phyloP scores from a whole-genome alignment of 305 asterid genomes.

The Plantago rigida region DNA sequence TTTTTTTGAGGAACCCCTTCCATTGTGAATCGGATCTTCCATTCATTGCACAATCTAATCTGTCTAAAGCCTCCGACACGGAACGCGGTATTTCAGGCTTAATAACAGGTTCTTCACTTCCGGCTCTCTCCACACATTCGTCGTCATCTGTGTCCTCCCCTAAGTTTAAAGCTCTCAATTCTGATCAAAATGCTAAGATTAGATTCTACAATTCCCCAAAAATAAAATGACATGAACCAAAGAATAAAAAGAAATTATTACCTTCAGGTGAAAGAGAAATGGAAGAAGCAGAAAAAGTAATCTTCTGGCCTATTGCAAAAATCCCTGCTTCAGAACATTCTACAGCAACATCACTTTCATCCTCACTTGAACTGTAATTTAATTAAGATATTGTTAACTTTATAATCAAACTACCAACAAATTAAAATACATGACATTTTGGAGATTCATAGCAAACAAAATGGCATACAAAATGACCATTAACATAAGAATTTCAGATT shows the following conservation, averaged over 20 bases:
- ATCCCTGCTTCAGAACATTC: constrained; percentile 36
- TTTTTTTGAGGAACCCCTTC: constrained; percentile 69
- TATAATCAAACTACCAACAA: too few species aligned
- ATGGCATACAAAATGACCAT: too few species aligned
- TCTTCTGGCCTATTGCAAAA: constrained; percentile 45
- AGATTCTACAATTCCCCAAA: neutral
- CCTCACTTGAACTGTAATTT: constrained; percentile 41
- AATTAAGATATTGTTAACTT: neutral
- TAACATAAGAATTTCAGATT: too few species aligned
- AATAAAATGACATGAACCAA: constrained; percentile 4
- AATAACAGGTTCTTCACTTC: constrained; percentile 23
- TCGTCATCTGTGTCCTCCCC: constrained; percentile 29
- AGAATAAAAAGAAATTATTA: constrained; percentile 23
- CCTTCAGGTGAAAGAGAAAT: constrained; percentile 68
- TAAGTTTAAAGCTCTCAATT: constrained; percentile 22
- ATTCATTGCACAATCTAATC: constrained; percentile 16
- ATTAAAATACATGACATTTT: too few species aligned
- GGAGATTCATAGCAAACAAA: too few species aligned
- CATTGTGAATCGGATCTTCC: constrained; percentile 51
- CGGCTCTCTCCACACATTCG: constrained; percentile 27
- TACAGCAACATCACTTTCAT: constrained; percentile 20
- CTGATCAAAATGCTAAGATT: constrained; percentile 12
- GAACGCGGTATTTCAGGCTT: constrained; percentile 31
- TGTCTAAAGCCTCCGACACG: constrained; percentile 31
- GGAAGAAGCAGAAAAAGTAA: constrained; percentile 51